Base-by-base conservation (phyloP, 2,329 filamentous ascomycete species). In the Exserohilum turcica region DNA sequence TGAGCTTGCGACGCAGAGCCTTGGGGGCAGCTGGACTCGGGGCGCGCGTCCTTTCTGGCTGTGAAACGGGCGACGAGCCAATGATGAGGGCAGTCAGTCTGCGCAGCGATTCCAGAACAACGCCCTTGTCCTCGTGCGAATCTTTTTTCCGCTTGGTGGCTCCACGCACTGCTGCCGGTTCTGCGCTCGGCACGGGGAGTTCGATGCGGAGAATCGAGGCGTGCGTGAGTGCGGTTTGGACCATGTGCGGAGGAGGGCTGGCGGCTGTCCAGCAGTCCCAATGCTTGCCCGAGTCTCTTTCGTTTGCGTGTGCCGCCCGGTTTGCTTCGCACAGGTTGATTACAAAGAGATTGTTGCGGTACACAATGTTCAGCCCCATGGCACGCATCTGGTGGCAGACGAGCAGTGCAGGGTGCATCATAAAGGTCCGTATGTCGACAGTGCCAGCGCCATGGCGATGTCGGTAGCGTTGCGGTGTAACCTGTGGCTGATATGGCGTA, bases 161-260 rank as follows among this genome's bases (percentile, higher is more conserved):
- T 12, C 59, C 64, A 9, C 55, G 56, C 28, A 48, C 48, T 7
- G 42, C 45, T 18, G 44, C 40, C 4, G 60, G 47, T 37, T 67
- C 65, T 8, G 57, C 59, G 18, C 61, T 63, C 5, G 65, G 63
- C 2, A 67, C 62, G 6, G 66, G 64, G n/a, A 69, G 56, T 19
- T 64, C 60, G 19, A 69, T 43, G 21, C 60, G 54, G 1, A 69
- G 27, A 21, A 57, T 63, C 3, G 54, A 64, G 16, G 65, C 50
- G 16, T 42, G 58, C 2, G 32, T 43, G n/a, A 69, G 53, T 24
- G 61, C 54, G 5, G 54, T 46, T 10, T 47, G 54, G 5, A 67
- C 60, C 55, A 63, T 60, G 6, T 53, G 46, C 4, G 66, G 66
- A 12, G 52, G 42, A 1, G 57, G n/a, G n/a, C n/a, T 54, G 6